Evolutionary conservation across 495 filamentous ascomycete genomes (phyloP), one percentile per base, ranked within the genome.

Genomic region (Lepidopterella palustris): DNA sequence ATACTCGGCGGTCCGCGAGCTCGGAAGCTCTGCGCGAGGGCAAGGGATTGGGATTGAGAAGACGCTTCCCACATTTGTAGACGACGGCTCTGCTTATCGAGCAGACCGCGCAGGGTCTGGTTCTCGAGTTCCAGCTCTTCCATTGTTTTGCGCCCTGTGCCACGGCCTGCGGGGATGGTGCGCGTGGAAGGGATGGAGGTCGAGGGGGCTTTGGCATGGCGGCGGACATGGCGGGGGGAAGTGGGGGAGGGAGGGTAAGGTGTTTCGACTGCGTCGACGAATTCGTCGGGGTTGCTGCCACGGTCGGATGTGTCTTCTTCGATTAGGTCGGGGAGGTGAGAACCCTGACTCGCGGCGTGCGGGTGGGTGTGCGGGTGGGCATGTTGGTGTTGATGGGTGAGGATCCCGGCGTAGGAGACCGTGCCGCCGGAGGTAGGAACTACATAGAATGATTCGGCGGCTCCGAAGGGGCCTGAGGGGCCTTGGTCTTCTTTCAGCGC

Each of bases 361-460:
- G 75, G 85, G 55, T 84, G 86, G 54, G 84, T 87, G 53, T 87
- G 35, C 9, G 35, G 35, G 35, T 42, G 35, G 2, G 35, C 13
- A 18, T 35, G 31, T 5, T 24, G n/a, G n/a, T 24, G 81, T 2
- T 84, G 86, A 57, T 87, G 83, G 8, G 81, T 82, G 0, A 96
- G 75, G 26, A 98, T 95, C 45, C 83, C 87, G 3, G 93, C 92
- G 69, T 97, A 98, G 0, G 89, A 88, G 42, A 88, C 82, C 0
- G 90, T 96, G 57, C 90, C 88, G 26, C 93, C 93, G 4, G 88
- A 88, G 0, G 87, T 85, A 8, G 92, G 93, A 0, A 98, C 93
- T 0, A 98, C 88, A 68, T 97, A 97, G 77, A 97, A 98, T 26
- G 86, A 90, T 68, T 97, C 91, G 32, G 83, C 83, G 25, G 76